Percentiles rank a stretch among this genome's conserved stretches.
Conservation (phyloP, 2,329 filamentous ascomycete genomes). For the Fusarium xylarioides region DNA sequence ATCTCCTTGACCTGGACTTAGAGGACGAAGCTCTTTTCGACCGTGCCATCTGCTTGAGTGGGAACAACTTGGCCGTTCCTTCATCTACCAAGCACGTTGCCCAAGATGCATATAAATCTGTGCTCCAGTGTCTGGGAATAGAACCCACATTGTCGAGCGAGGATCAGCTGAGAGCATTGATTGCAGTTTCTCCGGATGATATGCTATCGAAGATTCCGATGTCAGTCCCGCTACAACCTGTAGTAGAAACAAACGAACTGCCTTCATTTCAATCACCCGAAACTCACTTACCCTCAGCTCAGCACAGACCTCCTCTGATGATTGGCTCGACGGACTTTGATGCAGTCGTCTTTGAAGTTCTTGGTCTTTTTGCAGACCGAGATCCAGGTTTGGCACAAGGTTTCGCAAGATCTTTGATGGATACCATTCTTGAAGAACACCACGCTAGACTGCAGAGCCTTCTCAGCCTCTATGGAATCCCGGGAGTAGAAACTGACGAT, state of each 20-base stretch:
- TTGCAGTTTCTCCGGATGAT: neutral
- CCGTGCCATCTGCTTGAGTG: neutral
- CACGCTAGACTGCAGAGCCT: rapidly evolving
- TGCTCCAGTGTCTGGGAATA: neutral
- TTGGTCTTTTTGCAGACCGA: neutral
- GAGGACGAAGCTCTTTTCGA: neutral
- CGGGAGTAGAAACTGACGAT: rapidly evolving
- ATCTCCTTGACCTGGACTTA: neutral
- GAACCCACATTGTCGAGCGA: neutral
- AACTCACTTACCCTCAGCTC: rapidly evolving
- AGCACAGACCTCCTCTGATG: neutral
- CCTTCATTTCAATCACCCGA: neutral
- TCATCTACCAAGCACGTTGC: neutral
- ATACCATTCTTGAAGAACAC: neutral
- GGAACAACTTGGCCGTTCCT: neutral
- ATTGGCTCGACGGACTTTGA: neutral
- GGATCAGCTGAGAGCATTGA: neutral
- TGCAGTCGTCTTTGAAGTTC: neutral
- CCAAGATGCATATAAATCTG: neutral
- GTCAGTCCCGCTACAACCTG: neutral
- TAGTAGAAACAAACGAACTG: neutral
- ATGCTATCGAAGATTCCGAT: neutral
- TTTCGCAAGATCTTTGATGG: rapidly evolving
- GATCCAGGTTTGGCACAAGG: neutral
- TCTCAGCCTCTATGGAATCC: neutral